Conservation (phyloP, 1,284 basidiomycete species). For the Blastosporella zonata region DNA sequence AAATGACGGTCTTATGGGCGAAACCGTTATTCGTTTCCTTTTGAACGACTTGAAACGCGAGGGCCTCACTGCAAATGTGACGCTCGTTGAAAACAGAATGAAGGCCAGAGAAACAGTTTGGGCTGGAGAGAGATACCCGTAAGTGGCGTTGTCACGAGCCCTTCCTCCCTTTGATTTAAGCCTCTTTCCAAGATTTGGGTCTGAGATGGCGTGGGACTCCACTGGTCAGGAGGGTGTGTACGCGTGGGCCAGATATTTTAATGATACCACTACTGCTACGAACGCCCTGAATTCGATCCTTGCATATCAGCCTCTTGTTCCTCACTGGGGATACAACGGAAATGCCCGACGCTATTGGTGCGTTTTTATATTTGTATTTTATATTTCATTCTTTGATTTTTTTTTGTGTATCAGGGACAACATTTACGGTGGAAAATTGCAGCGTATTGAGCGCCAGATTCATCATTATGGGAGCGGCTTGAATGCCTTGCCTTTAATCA, state of each 20-base stretch:
- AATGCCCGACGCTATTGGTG: conserved; percentile 59
- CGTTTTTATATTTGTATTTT: conserved; percentile 14
- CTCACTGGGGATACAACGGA: conserved; percentile 63
- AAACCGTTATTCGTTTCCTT: conserved; percentile 49
- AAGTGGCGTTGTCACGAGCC: conserved; percentile 20
- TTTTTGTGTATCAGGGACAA: conserved; percentile 43
- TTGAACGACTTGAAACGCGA: conserved; percentile 54
- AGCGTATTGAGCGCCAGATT: conserved; percentile 55
- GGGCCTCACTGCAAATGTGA: conserved; percentile 47
- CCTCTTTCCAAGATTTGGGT: conserved; percentile 46
- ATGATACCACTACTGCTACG: conserved; percentile 46
- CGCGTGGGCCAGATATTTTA: conserved; percentile 54
- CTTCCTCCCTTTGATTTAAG: neutral
- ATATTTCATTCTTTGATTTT: conserved; percentile 1
- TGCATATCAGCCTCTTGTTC: conserved; percentile 54
- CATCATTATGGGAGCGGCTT: conserved; percentile 61
- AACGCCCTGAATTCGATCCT: conserved; percentile 58
- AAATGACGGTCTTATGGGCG: conserved; percentile 54
- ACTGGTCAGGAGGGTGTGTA: conserved; percentile 60
- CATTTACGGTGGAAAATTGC: conserved; percentile 54
- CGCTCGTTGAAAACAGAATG: conserved; percentile 48
- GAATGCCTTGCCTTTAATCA: conserved; percentile 53
- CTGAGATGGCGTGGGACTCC: conserved; percentile 63
- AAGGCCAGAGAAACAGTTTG: conserved; percentile 40
- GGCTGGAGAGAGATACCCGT: conserved; percentile 53